These are phyloP conservation scores for Heritiera littoralis DNA, from an alignment of 345 rosid genomes.

Conservation along the genomic window DNA sequence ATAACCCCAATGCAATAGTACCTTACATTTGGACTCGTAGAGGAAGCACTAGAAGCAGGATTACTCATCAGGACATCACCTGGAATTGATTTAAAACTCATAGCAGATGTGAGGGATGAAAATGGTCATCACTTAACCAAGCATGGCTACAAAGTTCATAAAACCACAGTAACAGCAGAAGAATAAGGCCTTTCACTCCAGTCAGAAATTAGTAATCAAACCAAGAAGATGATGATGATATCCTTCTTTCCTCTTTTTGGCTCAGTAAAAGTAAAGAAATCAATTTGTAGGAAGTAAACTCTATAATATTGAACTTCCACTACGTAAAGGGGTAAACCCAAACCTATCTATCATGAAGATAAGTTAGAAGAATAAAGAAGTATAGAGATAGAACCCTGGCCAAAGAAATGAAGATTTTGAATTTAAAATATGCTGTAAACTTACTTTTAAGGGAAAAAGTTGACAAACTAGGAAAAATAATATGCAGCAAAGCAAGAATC, in stretches of 20 bases:
- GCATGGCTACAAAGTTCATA: neutral
- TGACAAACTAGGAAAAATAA: neutral
- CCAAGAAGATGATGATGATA: neutral
- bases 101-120: constrained; percentile 6
- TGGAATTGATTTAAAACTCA: constrained; percentile 10
- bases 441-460: neutral
- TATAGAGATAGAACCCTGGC: neutral
- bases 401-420: neutral
- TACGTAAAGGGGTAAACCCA: neutral
- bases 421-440: neutral
- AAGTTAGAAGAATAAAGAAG: constrained; percentile 3
- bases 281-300: neutral
- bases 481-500: constrained; percentile 6
- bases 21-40: neutral
- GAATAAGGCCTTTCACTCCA: neutral
- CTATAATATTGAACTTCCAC: neutral
- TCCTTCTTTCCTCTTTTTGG: constrained; percentile 11
- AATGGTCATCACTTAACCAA: neutral
- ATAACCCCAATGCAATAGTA: neutral
- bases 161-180: neutral
- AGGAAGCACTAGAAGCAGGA: constrained; percentile 17
- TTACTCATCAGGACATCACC: constrained; percentile 7
- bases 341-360: constrained; percentile 7
- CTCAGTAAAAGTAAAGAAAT: neutral
- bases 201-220: constrained; percentile 1